Evolutionary conservation across 495 filamentous ascomycete genomes (phyloP), one percentile per base, ranked within the genome.

Genomic region (Xylaria castorea): DNA sequence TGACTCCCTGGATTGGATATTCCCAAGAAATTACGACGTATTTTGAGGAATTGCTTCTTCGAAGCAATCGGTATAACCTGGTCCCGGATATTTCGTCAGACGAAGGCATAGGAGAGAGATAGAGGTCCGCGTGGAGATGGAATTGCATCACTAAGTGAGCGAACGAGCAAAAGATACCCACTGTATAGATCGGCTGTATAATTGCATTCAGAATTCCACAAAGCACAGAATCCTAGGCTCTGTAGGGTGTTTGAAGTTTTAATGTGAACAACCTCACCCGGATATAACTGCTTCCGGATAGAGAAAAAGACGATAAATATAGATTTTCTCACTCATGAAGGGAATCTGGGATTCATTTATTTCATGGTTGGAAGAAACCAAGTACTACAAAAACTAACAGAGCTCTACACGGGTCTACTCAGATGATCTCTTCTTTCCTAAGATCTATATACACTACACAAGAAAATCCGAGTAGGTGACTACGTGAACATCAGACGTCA

Each of bases 101-200:
- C 42, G 5, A 36, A 0, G 38, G 38, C 38, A 44, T 16, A 2
- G 42, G 16, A 50, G 5, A 34, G 6, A 66, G 7, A 61, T 22
- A 38, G 58, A 61, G 32, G 20, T 5, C 34, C 58, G 18, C 25
- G 3, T 22, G 18, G 20, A 16, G 32, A 61, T n/a, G 6, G 44
- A 18, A 27, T 53, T 16, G n/a, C 34, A 30, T 36, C 44, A 16
- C 44, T 48, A 16, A 64, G 57, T 20, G 50, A 72, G 20, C 22
- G 36, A 69, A 46, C 55, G 66, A 71, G 69, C 68, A 70, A 74
- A 69, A 61, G 58, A 61, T 61, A 73, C 70, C 75, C 73, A 40
- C 63, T 48, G 63, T 66, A 50, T 66, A 66, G 18, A 18, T 20
- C 42, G 50, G 42, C 50, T 66, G 40, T 66, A 48, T 66, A 50